Evolutionary conservation across 2,329 filamentous ascomycete genomes (phyloP), one percentile per base, ranked within the genome.

Genomic region (Chrysoporthe puriensis): DNA sequence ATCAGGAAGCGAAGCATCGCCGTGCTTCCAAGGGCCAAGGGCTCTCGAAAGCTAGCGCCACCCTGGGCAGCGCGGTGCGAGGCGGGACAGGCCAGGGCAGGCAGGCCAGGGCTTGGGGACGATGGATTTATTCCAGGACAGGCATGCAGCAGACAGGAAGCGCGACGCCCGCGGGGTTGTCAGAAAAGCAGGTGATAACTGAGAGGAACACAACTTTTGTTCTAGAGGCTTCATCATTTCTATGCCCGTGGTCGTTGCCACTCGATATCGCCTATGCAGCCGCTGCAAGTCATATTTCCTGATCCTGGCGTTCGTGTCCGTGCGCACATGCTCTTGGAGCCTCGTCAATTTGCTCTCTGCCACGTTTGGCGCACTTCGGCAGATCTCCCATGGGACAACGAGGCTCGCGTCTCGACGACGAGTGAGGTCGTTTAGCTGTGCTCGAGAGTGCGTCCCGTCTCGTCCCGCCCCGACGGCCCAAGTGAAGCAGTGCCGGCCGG

Each of bases 121-220:
- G 50, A 54, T 54, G 50, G 50, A 32, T 54, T 54, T 16, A 54
- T 34, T 54, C 21, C 13, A 54, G 26, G 16, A 54, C 32, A 54
- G 50, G 32, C 50, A 32, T 54, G 50, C 50, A 54, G 50, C 50
- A 54, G 13, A 26, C 57, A 60, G 16, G 36, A 60, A 14, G 57
- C 57, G 36, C 57, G 36, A 60, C 40, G n/a, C 34, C 36, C 57
- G 57, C 40, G n/a, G n/a, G 14, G 40, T 43, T 26, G 40, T 42
- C 18, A 5, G 18, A 26, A n/a, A 60, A 60, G n/a, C 57, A 44
- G 18, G 57, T 43, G 36, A 43, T 42, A 42, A 44, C 13, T 14
- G 34, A 42, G 32, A 40, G 36, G 7, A n/a, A 21, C 56, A 42
- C 18, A n/a, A 36, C 26, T 34, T 40, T 21, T 36, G 11, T 16